phyloP scores from a whole-genome alignment of 129 eudicot genomes.

The Logfia minima region DNA sequence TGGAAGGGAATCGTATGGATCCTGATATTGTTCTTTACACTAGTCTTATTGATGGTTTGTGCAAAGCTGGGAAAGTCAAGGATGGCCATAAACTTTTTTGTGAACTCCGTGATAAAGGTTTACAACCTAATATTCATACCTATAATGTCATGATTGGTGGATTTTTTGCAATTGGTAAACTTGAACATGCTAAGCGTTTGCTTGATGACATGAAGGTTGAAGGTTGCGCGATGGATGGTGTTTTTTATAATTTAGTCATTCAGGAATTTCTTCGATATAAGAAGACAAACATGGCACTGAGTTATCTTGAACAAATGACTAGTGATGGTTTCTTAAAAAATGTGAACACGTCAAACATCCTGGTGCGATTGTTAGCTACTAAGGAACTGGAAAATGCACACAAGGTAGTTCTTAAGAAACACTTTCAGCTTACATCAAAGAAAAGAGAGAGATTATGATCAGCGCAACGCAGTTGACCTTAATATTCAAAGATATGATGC shows the following conservation, averaged over 20 bases:
- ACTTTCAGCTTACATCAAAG: neutral
- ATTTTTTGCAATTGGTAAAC: constrained; percentile 20
- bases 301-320: constrained; percentile 28
- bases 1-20: constrained; percentile 16
- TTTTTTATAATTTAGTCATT: constrained; percentile 33
- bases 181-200: constrained; percentile 17
- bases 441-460: constrained; percentile 1
- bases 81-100: constrained; percentile 22
- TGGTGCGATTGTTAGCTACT: constrained; percentile 13
- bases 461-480: neutral
- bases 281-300: constrained; percentile 18
- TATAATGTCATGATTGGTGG: constrained; percentile 31
- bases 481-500: neutral
- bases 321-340: constrained; percentile 28
- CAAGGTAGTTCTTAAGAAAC: constrained; percentile 18
- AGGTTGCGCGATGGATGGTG: constrained; percentile 32
- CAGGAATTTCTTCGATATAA: constrained; percentile 26
- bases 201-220: constrained; percentile 28
- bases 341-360: constrained; percentile 5
- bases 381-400: constrained; percentile 17
- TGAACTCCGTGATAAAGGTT: constrained; percentile 20
- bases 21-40: constrained; percentile 34
- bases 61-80: constrained; percentile 31
- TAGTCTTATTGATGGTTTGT: constrained; percentile 34
- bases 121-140: constrained; percentile 36